Base-by-base conservation (phyloP, 2,329 filamentous ascomycete genomes). In the Alternaria solani region DNA sequence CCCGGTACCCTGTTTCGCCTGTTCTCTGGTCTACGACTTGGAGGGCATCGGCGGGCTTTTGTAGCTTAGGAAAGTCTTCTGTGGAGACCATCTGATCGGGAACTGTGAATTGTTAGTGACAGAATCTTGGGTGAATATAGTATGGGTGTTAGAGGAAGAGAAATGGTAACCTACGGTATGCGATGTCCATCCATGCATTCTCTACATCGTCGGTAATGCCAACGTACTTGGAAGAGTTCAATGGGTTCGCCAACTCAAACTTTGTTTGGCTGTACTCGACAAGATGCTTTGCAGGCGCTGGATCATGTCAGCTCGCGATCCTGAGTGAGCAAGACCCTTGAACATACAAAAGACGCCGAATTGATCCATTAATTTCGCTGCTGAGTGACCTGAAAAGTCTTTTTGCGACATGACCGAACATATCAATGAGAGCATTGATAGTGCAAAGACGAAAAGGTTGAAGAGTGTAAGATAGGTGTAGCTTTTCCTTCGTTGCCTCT, bases 71-170 rank as follows among this genome's bases (percentile, higher is more conserved):
- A 28, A 88, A 82, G 66, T 88, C 86, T 6, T 81, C 78, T 23
- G 81, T 77, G 0, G 83, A 83, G 52, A 89, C 85, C 82, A 87
- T 87, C 66, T 86, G 85, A 70, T 89, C 86, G 38, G 86, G 86
- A 26, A 89, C 86, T 86, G 20, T 55, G 57, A 2, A 20, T 1
- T 14, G 36, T 20, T 47, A 36, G 18, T 47, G 65, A 64, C 20
- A 28, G 51, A 41, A 1, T n/a, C 25, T 25, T 36, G 36, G 25
- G 23, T 34, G 42, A 12, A 14, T 20, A 32, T 3, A 39, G 18
- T 23, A 20, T 5, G 11, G 11, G 38, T 18, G 3, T 23, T 2
- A 6, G 1, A 8, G 14, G 0, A 7, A 16, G 12, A 25, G 11
- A 57, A 23, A 36, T 18, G 36, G 2, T 26, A 20, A 55, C 70